Conservation (phyloP, 2,329 filamentous ascomycete genomes). For the Myotisia sp. region DNA sequence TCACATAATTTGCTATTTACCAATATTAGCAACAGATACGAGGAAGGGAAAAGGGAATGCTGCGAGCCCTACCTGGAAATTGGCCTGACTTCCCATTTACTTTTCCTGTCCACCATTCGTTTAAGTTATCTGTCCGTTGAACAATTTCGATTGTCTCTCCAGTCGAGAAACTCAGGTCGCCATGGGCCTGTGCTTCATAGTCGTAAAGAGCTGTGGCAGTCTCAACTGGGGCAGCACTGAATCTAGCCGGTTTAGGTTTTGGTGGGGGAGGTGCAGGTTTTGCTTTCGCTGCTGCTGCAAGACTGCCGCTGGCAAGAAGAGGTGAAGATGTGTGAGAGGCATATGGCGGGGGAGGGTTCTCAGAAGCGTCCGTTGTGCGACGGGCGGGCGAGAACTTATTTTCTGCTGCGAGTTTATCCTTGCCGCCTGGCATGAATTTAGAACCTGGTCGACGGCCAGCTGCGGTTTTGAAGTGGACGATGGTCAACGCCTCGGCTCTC, state of each 20-base stretch:
- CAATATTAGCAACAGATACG: constrained; percentile 9
- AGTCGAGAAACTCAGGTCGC: constrained; percentile 76
- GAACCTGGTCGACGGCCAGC: constrained; percentile 39
- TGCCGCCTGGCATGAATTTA: constrained; percentile 18
- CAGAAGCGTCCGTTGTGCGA: constrained; percentile 33
- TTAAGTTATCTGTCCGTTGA: constrained; percentile 68
- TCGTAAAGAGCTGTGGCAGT: constrained; percentile 87
- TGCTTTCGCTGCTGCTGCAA: constrained; percentile 49
- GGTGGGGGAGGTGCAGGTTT: constrained; percentile 56
- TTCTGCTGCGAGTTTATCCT: constrained; percentile 26
- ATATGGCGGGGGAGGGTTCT: constrained; percentile 59
- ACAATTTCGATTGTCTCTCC: constrained; percentile 87
- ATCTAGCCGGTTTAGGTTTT: constrained; percentile 62
- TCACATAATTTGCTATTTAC: constrained; percentile 25
- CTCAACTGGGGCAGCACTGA: constrained; percentile 56
- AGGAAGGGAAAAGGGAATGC: not conserved
- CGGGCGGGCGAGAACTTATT: constrained; percentile 21
- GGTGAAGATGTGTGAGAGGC: constrained; percentile 32
- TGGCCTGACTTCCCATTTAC: constrained; percentile 70
- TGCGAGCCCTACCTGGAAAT: constrained; percentile 63
- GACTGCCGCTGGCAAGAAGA: constrained; percentile 24
- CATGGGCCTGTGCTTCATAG: constrained; percentile 88
- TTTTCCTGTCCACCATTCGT: constrained; percentile 93
- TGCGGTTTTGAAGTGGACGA: constrained; percentile 83
- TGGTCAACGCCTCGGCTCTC: constrained; percentile 68